Percentiles rank a stretch among this genome's conserved stretches.
Evolutionary conservation across 2,329 filamentous ascomycete genomes (phyloP).

Genomic region (Talaromyces sp.): DNA sequence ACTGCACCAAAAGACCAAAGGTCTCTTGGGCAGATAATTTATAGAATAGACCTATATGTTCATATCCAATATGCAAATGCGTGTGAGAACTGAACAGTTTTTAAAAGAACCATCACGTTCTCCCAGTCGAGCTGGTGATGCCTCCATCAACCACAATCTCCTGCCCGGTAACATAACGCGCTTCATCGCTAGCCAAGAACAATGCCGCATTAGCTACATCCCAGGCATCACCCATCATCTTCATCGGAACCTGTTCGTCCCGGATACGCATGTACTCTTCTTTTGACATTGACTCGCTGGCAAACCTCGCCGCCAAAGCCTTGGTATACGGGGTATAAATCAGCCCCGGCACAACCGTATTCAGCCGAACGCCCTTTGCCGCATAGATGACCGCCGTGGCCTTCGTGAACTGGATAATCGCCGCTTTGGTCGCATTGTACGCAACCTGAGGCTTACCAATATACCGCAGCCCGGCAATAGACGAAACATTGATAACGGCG

Average conservation of each 20-base stretch:
- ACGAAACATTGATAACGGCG: slow-evolving; percentile 35
- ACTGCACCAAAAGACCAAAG: too few species aligned
- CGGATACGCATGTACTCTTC: slow-evolving; percentile 31
- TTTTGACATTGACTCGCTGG: slow-evolving; percentile 36
- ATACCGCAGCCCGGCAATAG: slow-evolving; percentile 45
- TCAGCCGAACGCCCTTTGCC: slow-evolving; percentile 40
- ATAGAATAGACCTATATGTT: too few species aligned
- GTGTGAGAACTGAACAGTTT: too few species aligned
- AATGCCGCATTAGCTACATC: slow-evolving; percentile 67
- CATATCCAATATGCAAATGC: too few species aligned
- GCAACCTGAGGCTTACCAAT: slow-evolving; percentile 48
- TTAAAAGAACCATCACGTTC: too few species aligned
- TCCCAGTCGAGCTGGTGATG: not conserved
- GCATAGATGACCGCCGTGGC: slow-evolving; percentile 41
- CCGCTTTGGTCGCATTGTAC: slow-evolving; percentile 48
- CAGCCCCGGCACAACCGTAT: slow-evolving; percentile 50
- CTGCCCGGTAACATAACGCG: slow-evolving; percentile 64
- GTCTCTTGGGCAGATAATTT: too few species aligned
- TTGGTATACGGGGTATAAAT: slow-evolving; percentile 49
- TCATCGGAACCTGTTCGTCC: slow-evolving; percentile 32
- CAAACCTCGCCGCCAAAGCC: slow-evolving; percentile 41
- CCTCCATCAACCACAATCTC: slow-evolving; percentile 44
- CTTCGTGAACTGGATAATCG: slow-evolving; percentile 45
- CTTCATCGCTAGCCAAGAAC: slow-evolving; percentile 66
- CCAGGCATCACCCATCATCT: slow-evolving; percentile 36